These are phyloP conservation scores for Tilletiaria anomala DNA, from an alignment of 1,284 basidiomycete genomes.

Conservation along the genomic window DNA sequence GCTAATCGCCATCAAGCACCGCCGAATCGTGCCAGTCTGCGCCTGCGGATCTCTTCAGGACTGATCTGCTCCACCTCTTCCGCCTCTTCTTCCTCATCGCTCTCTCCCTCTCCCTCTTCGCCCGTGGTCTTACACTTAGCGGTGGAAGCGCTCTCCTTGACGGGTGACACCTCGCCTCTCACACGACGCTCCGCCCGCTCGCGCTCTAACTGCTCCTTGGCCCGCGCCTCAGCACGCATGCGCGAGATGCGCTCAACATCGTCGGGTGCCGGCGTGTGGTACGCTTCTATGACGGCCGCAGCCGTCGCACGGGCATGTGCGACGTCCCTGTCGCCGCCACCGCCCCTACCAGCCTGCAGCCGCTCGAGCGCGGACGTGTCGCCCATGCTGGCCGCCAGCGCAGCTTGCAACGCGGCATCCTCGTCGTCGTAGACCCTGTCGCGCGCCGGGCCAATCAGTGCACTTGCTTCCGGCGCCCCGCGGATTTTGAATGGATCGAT, in stretches of 20 bases:
- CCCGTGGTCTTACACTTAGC: background rate
- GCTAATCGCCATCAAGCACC: too few species aligned
- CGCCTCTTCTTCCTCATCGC: slow-evolving; percentile 20
- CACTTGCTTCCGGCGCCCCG: slow-evolving; percentile 15
- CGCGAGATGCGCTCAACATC: slow-evolving; percentile 20
- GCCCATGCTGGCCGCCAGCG: slow-evolving; percentile 21
- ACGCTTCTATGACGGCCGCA: background rate
- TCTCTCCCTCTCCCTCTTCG: slow-evolving; percentile 4
- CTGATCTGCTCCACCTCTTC: slow-evolving; percentile 22
- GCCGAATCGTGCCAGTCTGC: slow-evolving; percentile 18
- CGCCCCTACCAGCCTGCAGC: slow-evolving; percentile 4
- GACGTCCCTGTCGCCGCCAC: slow-evolving; percentile 3
- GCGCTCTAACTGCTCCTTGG: slow-evolving; percentile 11
- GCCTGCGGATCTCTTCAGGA: slow-evolving; percentile 23
- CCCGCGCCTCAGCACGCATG: slow-evolving; percentile 19
- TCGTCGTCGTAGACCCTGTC: slow-evolving; percentile 29
- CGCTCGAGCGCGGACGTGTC: slow-evolving; percentile 10
- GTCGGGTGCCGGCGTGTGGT: slow-evolving; percentile 13
- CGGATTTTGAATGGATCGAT: too few species aligned
- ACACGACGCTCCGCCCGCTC: too few species aligned
- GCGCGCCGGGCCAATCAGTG: slow-evolving; percentile 11
- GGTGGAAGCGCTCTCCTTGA: background rate
- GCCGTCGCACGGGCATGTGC: background rate
- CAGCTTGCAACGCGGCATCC: slow-evolving; percentile 29
- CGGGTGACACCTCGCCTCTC: slow-evolving; percentile 8